Evolutionary conservation across 2,329 filamentous ascomycete species (phyloP).

Genomic region (Aureobasidium pullulans): DNA sequence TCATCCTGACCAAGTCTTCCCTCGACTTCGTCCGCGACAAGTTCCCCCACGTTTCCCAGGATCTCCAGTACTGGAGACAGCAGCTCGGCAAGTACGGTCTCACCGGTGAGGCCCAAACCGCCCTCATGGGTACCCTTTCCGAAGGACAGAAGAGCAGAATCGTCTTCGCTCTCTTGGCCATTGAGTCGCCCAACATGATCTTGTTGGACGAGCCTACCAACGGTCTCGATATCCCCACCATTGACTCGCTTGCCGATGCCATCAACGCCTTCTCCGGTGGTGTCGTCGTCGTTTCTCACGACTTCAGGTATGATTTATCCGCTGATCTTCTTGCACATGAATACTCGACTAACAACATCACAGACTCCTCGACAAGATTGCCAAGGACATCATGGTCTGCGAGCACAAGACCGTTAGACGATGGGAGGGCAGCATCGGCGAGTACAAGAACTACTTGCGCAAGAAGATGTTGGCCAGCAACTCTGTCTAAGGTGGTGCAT

Average conservation of each 20-base stretch:
- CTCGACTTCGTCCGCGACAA: slow-evolving; percentile 97
- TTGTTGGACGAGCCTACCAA: slow-evolving; percentile 98
- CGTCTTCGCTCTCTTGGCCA: slow-evolving; percentile 91
- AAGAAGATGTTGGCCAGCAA: slow-evolving; percentile 96
- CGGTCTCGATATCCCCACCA: slow-evolving; percentile 97
- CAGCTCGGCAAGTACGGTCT: slow-evolving; percentile 93
- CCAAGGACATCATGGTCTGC: slow-evolving; percentile 98
- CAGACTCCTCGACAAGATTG: slow-evolving; percentile 97
- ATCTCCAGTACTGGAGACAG: slow-evolving; percentile 99
- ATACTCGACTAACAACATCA: slow-evolving; percentile 28
- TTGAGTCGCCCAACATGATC: slow-evolving; percentile 95
- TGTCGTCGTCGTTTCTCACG: slow-evolving; percentile 97
- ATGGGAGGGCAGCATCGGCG: slow-evolving; percentile 83
- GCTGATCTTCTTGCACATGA: not conserved
- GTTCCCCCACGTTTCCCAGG: slow-evolving; percentile 80
- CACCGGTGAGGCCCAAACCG: slow-evolving; percentile 86
- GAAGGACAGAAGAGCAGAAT: slow-evolving; percentile 98
- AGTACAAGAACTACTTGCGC: slow-evolving; percentile 97
- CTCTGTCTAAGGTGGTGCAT: slow-evolving; percentile 48
- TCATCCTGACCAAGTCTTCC: slow-evolving; percentile 94
- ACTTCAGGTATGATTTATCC: slow-evolving; percentile 72
- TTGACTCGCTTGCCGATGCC: slow-evolving; percentile 92
- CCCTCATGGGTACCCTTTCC: slow-evolving; percentile 94
- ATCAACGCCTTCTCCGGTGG: slow-evolving; percentile 95
- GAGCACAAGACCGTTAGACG: slow-evolving; percentile 89